Conservation (phyloP, 352 stramenopile genomes). For the Pythium sp. region DNA sequence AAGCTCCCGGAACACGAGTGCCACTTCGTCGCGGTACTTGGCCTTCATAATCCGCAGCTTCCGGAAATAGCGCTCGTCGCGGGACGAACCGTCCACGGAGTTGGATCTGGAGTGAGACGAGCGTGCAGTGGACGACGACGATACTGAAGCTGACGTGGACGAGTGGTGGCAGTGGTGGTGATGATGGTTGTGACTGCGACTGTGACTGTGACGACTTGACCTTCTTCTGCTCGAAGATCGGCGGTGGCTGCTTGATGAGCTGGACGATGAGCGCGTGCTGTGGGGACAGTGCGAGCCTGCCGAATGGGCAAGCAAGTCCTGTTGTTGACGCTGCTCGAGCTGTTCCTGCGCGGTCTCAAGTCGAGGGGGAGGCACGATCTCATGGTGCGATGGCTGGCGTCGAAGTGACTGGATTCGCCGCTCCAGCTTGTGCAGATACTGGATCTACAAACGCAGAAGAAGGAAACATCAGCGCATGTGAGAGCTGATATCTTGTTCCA, state of each 20-base stretch:
- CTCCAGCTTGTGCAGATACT: constrained; percentile 70
- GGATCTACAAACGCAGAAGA: constrained; percentile 17
- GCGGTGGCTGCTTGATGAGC: constrained; percentile 21
- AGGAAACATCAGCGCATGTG: neutral
- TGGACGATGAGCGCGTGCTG: neutral
- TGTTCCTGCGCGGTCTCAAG: constrained; percentile 11
- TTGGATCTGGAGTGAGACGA: constrained; percentile 3
- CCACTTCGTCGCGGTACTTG: constrained; percentile 78
- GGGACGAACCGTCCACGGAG: constrained; percentile 7
- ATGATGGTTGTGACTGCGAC: neutral
- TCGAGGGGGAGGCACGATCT: constrained; percentile 7
- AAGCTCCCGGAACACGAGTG: constrained; percentile 75
- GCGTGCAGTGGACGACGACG: constrained; percentile 4
- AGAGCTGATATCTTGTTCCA: neutral
- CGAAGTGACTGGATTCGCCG: constrained; percentile 62
- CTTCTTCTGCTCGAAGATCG: constrained; percentile 13
- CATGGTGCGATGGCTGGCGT: constrained; percentile 41
- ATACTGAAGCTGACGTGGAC: neutral
- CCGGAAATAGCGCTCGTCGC: constrained; percentile 65
- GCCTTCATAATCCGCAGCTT: constrained; percentile 67
- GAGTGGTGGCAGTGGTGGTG: neutral
- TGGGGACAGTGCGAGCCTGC: neutral
- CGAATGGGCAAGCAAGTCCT: constrained; percentile 1
- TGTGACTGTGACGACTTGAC: constrained; percentile 8
- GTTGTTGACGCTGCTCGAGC: constrained; percentile 7